phyloP scores from a whole-genome alignment of 2,329 filamentous ascomycete species.

The Fusarium armeniacum region DNA sequence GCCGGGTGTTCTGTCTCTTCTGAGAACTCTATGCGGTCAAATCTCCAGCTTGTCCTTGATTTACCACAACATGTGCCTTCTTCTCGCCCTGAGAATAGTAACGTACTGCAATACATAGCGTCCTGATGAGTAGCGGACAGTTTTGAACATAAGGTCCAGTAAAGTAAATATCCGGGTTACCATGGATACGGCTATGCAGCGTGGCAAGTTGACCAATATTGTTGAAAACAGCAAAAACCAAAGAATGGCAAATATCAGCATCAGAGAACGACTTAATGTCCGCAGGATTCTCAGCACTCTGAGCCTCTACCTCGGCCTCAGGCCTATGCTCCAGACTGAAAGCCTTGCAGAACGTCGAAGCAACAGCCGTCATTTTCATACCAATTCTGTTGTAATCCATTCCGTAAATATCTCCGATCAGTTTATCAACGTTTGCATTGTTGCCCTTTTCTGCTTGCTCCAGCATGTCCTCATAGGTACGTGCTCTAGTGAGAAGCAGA shows the following conservation, averaged over 20 bases:
- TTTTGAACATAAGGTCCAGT: slow-evolving; percentile 96
- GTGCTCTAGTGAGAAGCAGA: slow-evolving; percentile 89
- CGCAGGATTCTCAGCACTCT: slow-evolving; percentile 73
- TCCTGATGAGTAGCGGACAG: slow-evolving; percentile 96
- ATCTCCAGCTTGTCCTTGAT: neutral
- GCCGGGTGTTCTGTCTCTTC: neutral
- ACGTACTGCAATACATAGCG: slow-evolving; percentile 63
- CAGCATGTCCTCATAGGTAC: slow-evolving; percentile 98
- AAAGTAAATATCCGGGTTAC: slow-evolving; percentile 95
- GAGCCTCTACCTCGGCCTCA: slow-evolving; percentile 76
- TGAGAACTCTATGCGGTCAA: neutral
- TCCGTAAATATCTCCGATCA: slow-evolving; percentile 98
- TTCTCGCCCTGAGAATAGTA: slow-evolving; percentile 37
- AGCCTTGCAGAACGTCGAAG: slow-evolving; percentile 96
- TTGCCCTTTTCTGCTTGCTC: slow-evolving; percentile 90
- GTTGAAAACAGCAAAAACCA: slow-evolving; percentile 96
- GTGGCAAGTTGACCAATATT: slow-evolving; percentile 99
- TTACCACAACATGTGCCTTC: slow-evolving; percentile 21
- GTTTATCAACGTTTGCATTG: slow-evolving; percentile 93
- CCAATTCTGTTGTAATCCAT: slow-evolving; percentile 96
- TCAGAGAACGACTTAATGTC: slow-evolving; percentile 71
- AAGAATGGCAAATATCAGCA: slow-evolving; percentile 88
- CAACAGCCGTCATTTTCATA: slow-evolving; percentile 94
- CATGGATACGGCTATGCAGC: slow-evolving; percentile 93
- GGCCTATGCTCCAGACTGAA: slow-evolving; percentile 90